Base-by-base conservation (phyloP, 768 basidiomycete genomes). In the Rhodosporidiobolus odoratus region DNA sequence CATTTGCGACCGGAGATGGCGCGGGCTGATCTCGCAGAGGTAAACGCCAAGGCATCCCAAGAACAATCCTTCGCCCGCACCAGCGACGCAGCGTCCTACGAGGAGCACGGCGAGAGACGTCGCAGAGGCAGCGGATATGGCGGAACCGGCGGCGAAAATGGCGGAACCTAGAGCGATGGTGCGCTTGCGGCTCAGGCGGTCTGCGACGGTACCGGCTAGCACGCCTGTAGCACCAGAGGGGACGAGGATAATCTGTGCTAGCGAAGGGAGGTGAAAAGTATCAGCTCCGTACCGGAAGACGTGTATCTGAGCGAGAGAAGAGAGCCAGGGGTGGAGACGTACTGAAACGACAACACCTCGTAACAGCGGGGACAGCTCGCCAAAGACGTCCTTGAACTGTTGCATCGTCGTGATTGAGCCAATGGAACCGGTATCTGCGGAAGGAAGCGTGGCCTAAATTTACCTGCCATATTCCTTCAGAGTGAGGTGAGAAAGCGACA, bases 151-250 rank as follows among this genome's bases (percentile, higher is more conserved):
- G n/a, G 81, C 78, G 66, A 82, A 83, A 27, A 84, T 77, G 34
- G 82, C 65, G 3, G 79, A 80, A 16, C 84, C 84, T 16, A 81
- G 73, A 27, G 83, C 76, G 48, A 84, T 83, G 0, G 81, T 83
- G 66, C 80, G 79, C 45, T 82, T 84, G 62, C 83, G 81, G 40
- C 83, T 83, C 41, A 85, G 80, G 62, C 77, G 75, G 77, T 85
- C 83, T 3, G 84, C 81, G 54, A 85, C 69, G 35, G 80, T 78
- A 16, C 84, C 85, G 0, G 74, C 72, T 15, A 74, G 56, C 41
- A 76, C 64, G 21, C 75, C 73, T 5, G 77, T 65, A 12, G 71
- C 23, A 21, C 73, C 75, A 3, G 74, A 75, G 21, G 76, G 65
- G 7, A 75, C 58, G 35, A 76, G 71, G 45, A 77, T 75, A 58